Evolutionary conservation across 139 green algal genomes (phyloP).

Genomic region (Picochlorum sp.): DNA sequence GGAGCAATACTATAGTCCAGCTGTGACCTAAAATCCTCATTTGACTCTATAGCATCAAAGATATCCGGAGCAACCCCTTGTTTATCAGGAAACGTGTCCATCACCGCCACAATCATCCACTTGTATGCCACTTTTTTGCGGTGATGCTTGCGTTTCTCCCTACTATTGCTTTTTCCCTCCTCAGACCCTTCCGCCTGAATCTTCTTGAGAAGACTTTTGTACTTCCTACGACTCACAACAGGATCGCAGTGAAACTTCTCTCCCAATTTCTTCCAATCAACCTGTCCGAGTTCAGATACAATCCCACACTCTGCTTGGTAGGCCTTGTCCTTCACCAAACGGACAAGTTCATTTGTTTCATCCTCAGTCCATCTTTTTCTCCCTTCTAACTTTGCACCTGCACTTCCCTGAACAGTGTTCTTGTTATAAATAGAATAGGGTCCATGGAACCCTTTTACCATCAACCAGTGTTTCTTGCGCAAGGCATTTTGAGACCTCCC

Average conservation of each 20-base stretch:
- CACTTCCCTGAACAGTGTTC: background rate
- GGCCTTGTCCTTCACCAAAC: background rate
- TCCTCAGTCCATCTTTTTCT: constrained; percentile 25
- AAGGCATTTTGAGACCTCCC: constrained; percentile 23
- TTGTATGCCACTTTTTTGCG: constrained; percentile 25
- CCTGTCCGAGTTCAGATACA: background rate
- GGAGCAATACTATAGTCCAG: constrained; percentile 33
- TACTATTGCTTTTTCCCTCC: background rate
- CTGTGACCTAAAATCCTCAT: constrained; percentile 3
- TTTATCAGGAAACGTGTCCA: constrained; percentile 6
- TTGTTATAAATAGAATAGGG: background rate
- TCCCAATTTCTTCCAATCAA: constrained; percentile 11
- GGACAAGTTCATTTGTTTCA: constrained; percentile 17
- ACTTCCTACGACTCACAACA: constrained; percentile 22
- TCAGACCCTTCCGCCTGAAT: background rate
- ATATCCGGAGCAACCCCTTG: constrained; percentile 9
- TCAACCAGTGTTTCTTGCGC: constrained; percentile 35
- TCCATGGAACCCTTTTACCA: constrained; percentile 3
- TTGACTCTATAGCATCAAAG: constrained; percentile 17
- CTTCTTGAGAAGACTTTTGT: constrained; percentile 13
- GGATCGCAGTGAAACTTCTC: constrained; percentile 15
- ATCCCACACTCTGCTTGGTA: background rate
- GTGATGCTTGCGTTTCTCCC: constrained; percentile 24
- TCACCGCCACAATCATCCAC: constrained; percentile 31
- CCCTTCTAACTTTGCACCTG: background rate